Base-by-base conservation (phyloP, 2,329 filamentous ascomycete species). In the Calonectria leucothoes region DNA sequence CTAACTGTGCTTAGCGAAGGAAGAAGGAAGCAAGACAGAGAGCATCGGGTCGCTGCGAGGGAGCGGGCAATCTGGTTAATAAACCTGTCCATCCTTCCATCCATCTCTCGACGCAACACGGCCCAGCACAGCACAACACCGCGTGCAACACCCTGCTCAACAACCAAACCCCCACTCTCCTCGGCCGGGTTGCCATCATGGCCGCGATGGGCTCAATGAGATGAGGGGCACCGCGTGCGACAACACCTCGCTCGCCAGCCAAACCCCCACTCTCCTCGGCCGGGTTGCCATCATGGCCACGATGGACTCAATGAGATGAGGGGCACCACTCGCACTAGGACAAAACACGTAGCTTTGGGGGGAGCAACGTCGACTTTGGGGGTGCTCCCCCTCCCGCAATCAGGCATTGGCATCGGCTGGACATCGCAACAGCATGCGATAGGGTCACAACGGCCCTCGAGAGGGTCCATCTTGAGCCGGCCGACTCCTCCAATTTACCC, bases 241-340 rank as follows among this genome's bases (percentile, higher is more conserved):
- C n/a, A 37, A 15, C 55, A 61, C 14, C 55, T 37, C 55, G 15
- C n/a, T 37, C 35, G 35, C 39, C 42, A 25, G 27, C 39, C 55
- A 39, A 39, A 61, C 55, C 55, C 55, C 55, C 55, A 61, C 55
- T 61, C 55, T 39, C 55, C 55, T 61, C 55, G 55, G 55, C 55
- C 33, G 12, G 25, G 23, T 61, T 61, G 55, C 55, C 55, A 39
- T 37, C 55, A 61, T 51, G 61, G 61, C 63, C 69, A 59, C 67
- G 57, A 71, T 70, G 70, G 61, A 59, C 63, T 67, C 70, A 63
- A 68, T 76, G 76, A 79, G 77, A n/a, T n/a, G n/a, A 79, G 77
- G 76, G 78, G 76, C 67, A 71, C 51, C 52, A 37, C 63, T 27
- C 35, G 25, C 39, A 49, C 55, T 63, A 48, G 23, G 49, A 45